Evolutionary conservation across 2,329 filamentous ascomycete genomes (phyloP).

Genomic region (Onygenales sp.): DNA sequence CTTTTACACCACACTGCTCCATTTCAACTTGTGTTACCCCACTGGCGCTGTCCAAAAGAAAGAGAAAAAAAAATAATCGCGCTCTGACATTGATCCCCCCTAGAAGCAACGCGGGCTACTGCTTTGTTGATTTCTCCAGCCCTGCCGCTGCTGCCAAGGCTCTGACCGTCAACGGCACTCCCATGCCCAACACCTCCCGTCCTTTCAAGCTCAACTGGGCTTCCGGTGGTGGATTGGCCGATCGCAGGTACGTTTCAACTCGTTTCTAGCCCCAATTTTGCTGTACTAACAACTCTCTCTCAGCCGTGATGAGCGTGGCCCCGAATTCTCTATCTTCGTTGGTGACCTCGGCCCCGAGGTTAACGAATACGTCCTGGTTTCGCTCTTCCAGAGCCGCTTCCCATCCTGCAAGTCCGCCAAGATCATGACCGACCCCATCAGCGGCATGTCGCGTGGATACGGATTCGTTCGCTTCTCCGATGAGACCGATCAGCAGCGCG

Average conservation of each 20-base stretch:
- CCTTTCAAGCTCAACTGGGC: conserved; percentile 99
- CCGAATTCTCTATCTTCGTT: conserved; percentile 95
- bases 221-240: conserved; percentile 86
- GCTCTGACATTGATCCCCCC: conserved; percentile 28
- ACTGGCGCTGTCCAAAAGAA: conserved; percentile 16
- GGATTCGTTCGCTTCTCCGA: conserved; percentile 96
- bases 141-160: conserved; percentile 85
- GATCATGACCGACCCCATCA: conserved; percentile 99
- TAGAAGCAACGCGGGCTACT: conserved; percentile 90
- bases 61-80: background rate
- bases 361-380: conserved; percentile 95
- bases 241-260: conserved; percentile 58
- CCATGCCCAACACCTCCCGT: conserved; percentile 87
- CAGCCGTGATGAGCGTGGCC: conserved; percentile 81
- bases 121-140: conserved; percentile 86
- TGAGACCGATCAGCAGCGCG: conserved; percentile 91
- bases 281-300: conserved; percentile 9
- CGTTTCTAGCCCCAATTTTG: background rate
- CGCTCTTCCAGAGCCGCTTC: conserved; percentile 93
- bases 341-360: conserved; percentile 96
- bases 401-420: conserved; percentile 98
- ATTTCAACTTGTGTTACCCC: conserved; percentile 4
- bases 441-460: conserved; percentile 93
- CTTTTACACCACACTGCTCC: too few species aligned
- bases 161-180: conserved; percentile 73